A percentile compares a stretch with the other conserved stretches of the same genome.
These are phyloP conservation scores for Falciphora oryzae DNA, from an alignment of 2,329 filamentous ascomycete species.

Conservation along the genomic window DNA sequence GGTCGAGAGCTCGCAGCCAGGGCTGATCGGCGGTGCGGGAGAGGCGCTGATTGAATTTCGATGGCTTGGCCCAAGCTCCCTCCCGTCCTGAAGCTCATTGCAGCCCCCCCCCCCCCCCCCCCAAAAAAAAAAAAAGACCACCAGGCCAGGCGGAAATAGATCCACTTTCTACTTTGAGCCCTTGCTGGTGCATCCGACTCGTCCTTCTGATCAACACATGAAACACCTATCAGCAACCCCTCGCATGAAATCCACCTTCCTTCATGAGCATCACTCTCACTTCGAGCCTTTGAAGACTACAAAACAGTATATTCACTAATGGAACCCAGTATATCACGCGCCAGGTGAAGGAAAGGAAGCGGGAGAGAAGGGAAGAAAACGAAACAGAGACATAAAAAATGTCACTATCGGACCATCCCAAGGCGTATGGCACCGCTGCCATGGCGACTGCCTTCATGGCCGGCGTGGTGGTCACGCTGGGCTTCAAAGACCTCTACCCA, in stretches of 20 bases:
- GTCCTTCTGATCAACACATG: too few relatives aligned
- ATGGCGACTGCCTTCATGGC: constrained; percentile 68
- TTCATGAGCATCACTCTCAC: too few relatives aligned
- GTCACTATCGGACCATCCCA: constrained; percentile 56
- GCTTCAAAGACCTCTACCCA: constrained; percentile 74
- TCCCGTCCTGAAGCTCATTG: neutral
- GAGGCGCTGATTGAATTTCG: constrained; percentile 15
- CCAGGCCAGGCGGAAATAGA: too few relatives aligned
- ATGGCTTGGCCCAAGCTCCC: constrained; percentile 21
- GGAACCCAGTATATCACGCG: neutral
- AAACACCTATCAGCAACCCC: too few relatives aligned
- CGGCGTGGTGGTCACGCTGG: constrained; percentile 68
- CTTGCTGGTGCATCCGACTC: too few relatives aligned
- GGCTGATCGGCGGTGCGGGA: neutral
- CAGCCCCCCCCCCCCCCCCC: too few relatives aligned
- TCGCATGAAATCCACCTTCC: too few relatives aligned
- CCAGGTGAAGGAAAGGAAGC: neutral
- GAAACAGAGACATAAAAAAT: constrained; percentile 29
- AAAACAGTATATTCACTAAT: neutral
- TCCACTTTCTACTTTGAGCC: too few relatives aligned
- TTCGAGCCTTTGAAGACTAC: neutral
- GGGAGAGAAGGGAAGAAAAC: neutral
- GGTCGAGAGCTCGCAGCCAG: neutral
- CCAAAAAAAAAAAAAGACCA: too few relatives aligned
- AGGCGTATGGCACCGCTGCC: constrained; percentile 59